A percentile compares a stretch with the other conserved stretches of the same genome.
These are phyloP conservation scores for Colletotrichum sp. DNA, from an alignment of 2,329 filamentous ascomycete genomes.

Conservation along the genomic window DNA sequence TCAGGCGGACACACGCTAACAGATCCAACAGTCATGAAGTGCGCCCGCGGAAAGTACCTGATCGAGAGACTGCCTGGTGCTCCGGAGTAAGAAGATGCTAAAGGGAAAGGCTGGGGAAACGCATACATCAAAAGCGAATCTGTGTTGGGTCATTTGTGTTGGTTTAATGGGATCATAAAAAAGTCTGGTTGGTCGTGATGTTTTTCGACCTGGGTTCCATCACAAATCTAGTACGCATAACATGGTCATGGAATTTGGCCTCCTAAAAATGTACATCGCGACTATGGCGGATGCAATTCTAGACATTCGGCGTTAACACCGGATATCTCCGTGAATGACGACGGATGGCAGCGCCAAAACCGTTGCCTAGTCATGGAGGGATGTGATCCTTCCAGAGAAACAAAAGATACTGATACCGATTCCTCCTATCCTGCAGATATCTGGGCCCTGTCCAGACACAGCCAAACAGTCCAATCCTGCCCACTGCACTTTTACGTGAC, in stretches of 20 bases:
- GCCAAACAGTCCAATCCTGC: not conserved
- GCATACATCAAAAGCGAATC: not conserved
- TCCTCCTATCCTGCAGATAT: not conserved
- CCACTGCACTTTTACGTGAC: not conserved
- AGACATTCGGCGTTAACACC: not conserved
- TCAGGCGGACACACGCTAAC: slow-evolving; percentile 53
- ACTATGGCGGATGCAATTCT: not conserved
- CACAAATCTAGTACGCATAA: not conserved
- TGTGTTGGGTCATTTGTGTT: not conserved
- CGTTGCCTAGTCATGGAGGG: not conserved
- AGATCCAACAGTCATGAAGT: slow-evolving; percentile 70
- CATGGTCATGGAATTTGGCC: not conserved
- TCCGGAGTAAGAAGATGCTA: slow-evolving; percentile 55
- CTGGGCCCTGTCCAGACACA: not conserved
- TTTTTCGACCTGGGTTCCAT: slow-evolving; percentile 4
- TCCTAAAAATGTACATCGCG: not conserved
- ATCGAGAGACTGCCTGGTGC: slow-evolving; percentile 91
- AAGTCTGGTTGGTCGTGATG: slow-evolving; percentile 7
- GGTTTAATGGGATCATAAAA: not conserved
- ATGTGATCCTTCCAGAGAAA: not conserved
- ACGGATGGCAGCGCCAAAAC: not conserved
- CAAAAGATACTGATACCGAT: not conserved
- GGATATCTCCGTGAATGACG: slow-evolving; percentile 1
- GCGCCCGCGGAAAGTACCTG: slow-evolving; percentile 88
- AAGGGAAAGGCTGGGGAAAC: not conserved